Percentiles rank a stretch among this genome's conserved stretches.
phyloP scores from a whole-genome alignment of 306 rosid genomes.

The Quercus aquifolioides region DNA sequence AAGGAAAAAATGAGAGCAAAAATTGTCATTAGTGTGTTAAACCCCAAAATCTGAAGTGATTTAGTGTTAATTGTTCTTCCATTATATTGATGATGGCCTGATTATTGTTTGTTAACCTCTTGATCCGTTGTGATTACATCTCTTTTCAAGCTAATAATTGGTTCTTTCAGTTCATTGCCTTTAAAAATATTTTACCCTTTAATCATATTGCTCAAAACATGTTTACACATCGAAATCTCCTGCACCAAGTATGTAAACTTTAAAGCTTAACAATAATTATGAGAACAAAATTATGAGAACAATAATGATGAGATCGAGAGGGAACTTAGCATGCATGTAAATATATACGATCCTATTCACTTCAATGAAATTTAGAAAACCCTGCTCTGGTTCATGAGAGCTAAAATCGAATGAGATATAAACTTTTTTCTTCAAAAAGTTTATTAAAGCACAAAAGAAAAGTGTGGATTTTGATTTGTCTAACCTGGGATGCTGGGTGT shows the following conservation, averaged over 20 bases:
- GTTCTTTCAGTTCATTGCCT: conserved; percentile 13
- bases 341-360: too few relatives aligned
- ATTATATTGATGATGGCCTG: not conserved
- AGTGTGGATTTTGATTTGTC: not conserved
- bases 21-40: not conserved
- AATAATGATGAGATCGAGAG: conserved; percentile 34
- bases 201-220: not conserved
- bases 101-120: not conserved
- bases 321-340: conserved; percentile 15
- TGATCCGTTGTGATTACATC: not conserved
- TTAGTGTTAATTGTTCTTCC: not conserved
- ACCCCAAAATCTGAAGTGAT: not conserved
- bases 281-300: conserved; percentile 39
- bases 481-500: conserved; percentile 98
- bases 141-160: conserved; percentile 20
- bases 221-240: conserved; percentile 30
- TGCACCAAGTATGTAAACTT: conserved; percentile 18
- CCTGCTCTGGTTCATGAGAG: conserved; percentile 20
- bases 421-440: conserved; percentile 13
- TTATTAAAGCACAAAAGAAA: conserved; percentile 18
- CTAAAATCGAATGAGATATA: conserved; percentile 26
- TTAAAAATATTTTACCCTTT: not conserved
- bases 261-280: conserved; percentile 25
- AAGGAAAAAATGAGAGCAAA: too few relatives aligned
- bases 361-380: too few relatives aligned